phyloP scores from a whole-genome alignment of 2,329 filamentous ascomycete genomes.

The Aureobasidium sp. region DNA sequence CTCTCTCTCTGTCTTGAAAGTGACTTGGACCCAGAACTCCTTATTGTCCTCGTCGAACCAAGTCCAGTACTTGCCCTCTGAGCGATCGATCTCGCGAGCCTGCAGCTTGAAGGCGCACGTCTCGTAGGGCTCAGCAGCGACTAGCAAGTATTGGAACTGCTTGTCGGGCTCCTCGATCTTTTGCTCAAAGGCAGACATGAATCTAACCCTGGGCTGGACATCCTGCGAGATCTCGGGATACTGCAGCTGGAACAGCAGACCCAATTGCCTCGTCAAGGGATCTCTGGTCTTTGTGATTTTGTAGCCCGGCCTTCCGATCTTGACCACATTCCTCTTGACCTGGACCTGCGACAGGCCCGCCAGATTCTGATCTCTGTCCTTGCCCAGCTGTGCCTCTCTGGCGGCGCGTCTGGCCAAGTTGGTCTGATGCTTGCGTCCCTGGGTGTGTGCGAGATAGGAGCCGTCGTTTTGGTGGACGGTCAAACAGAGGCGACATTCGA shows the following conservation, averaged over 20 bases:
- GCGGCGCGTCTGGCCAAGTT: slow-evolving; percentile 93
- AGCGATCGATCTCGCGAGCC: slow-evolving; percentile 82
- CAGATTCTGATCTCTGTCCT: slow-evolving; percentile 52
- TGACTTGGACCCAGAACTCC: slow-evolving; percentile 95
- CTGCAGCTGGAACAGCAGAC: slow-evolving; percentile 90
- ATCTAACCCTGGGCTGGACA: slow-evolving; percentile 74
- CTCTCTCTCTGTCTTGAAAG: slow-evolving; percentile 98
- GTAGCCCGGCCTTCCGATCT: slow-evolving; percentile 94
- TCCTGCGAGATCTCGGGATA: slow-evolving; percentile 82
- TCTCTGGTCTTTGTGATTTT: slow-evolving; percentile 96
- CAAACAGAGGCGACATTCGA: slow-evolving; percentile 93
- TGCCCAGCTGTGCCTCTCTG: slow-evolving; percentile 88
- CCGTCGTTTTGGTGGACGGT: slow-evolving; percentile 99
- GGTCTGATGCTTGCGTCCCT: slow-evolving; percentile 97
- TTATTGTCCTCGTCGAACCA: slow-evolving; percentile 95
- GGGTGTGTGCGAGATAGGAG: slow-evolving; percentile 96
- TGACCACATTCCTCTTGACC: slow-evolving; percentile 76
- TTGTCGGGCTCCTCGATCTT: slow-evolving; percentile 91
- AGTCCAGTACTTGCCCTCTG: slow-evolving; percentile 80
- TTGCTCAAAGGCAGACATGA: slow-evolving; percentile 98
- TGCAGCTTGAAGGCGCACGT: slow-evolving; percentile 96
- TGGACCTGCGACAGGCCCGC: slow-evolving; percentile 65
- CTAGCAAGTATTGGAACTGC: slow-evolving; percentile 86
- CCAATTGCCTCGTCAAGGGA: slow-evolving; percentile 78
- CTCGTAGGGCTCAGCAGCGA: slow-evolving; percentile 96